These are phyloP conservation scores for Oryza glaberrima DNA, from an alignment of 176 grass and related monocot genomes.

Conservation along the genomic window DNA sequence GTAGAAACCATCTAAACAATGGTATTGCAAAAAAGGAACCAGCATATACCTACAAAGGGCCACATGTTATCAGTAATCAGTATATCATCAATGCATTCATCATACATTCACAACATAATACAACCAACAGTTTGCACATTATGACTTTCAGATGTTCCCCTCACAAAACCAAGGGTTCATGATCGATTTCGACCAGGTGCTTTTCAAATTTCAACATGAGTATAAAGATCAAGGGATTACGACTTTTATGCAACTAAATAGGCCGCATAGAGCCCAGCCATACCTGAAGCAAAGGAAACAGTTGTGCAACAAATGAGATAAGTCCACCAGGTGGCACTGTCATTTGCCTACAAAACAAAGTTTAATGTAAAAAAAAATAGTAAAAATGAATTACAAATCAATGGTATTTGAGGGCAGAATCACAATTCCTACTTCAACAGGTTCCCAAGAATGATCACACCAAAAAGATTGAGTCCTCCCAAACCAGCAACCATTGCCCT, in stretches of 20 bases:
- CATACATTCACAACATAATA: not conserved
- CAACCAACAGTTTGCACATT: conserved; percentile 21
- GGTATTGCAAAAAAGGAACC: conserved; percentile 93
- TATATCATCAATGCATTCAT: conserved; percentile 40
- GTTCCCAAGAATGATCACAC: conserved; percentile 84
- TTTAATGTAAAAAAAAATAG: conserved; percentile 43
- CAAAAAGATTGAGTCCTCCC: conserved; percentile 96
- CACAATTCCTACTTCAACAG: conserved; percentile 75
- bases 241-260: conserved; percentile 21
- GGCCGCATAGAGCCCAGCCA: conserved; percentile 15
- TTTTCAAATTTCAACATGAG: conserved; percentile 5
- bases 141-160: conserved; percentile 18
- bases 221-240: conserved; percentile 1
- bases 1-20: conserved; percentile 77
- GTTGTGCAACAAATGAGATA: conserved; percentile 73
- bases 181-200: conserved; percentile 27
- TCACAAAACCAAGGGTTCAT: conserved; percentile 17
- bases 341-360: conserved; percentile 72
- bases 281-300: conserved; percentile 94
- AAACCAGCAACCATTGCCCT: conserved; percentile 93
- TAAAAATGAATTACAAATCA: conserved; percentile 24
- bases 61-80: conserved; percentile 22
- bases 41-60: conserved; percentile 76
- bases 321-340: conserved; percentile 71
- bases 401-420: conserved; percentile 33